A percentile compares a stretch with the other conserved stretches of the same genome.
These are phyloP conservation scores for Lagerstroemia speciosa DNA, from an alignment of 345 rosid species.

Conservation along the genomic window DNA sequence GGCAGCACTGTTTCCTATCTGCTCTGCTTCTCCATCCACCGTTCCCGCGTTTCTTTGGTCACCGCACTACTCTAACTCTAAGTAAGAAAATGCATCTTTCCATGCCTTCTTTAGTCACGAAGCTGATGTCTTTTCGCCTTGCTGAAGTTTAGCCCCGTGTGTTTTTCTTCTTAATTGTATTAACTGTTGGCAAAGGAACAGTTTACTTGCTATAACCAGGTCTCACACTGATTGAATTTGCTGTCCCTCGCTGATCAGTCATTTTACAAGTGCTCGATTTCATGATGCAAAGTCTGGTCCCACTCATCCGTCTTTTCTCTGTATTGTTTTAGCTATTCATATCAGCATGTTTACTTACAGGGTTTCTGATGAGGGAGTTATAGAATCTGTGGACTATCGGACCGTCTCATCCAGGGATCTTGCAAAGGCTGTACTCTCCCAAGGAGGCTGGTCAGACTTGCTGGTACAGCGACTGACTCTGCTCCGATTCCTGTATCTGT, in stretches of 20 bases:
- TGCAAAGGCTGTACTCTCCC: conserved; percentile 50
- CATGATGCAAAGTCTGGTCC: neutral
- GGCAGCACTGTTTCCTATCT: conserved; percentile 19
- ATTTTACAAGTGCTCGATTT: neutral
- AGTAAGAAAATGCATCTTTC: conserved; percentile 12
- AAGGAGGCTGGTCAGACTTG: conserved; percentile 75
- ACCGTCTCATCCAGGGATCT: conserved; percentile 63
- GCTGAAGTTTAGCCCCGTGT: neutral
- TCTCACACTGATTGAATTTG: neutral
- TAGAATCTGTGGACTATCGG: conserved; percentile 57
- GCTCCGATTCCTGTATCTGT: neutral
- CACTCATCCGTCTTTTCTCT: neutral
- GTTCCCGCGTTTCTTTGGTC: conserved; percentile 88
- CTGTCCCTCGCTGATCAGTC: neutral
- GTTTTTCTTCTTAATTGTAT: neutral
- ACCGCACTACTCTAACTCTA: conserved; percentile 26
- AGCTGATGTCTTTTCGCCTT: neutral
- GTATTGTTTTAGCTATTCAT: neutral
- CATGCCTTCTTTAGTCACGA: neutral
- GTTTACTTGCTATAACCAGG: neutral
- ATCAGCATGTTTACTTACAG: conserved; percentile 11
- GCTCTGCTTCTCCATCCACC: conserved; percentile 35
- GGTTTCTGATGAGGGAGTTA: conserved; percentile 21
- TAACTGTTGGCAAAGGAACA: neutral
- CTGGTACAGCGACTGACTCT: conserved; percentile 35